Conservation (phyloP, 1,284 basidiomycete genomes). For the Moesziomyces sp. region DNA sequence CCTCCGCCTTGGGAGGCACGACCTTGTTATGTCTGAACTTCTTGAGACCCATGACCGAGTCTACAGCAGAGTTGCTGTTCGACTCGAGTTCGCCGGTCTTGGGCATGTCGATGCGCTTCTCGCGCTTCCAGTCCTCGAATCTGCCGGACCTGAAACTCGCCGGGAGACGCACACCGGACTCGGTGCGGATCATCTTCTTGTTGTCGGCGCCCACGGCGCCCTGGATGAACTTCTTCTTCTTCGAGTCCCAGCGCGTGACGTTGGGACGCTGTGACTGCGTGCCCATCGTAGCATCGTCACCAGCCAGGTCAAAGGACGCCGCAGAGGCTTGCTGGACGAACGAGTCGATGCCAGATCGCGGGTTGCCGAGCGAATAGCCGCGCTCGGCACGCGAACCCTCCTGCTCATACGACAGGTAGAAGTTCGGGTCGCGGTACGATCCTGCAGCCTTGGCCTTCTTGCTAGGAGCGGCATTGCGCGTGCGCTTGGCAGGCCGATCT, state of each 20-base stretch:
- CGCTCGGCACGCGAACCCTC: conserved; percentile 85
- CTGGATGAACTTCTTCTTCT: conserved; percentile 93
- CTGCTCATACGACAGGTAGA: conserved; percentile 91
- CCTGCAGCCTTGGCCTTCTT: conserved; percentile 34
- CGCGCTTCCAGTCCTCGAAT: conserved; percentile 93
- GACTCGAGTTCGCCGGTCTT: conserved; percentile 81
- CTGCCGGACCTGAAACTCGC: conserved; percentile 91
- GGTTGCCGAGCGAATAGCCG: conserved; percentile 70
- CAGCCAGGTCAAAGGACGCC: conserved; percentile 83
- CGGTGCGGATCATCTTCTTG: conserved; percentile 91
- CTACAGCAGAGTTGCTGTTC: conserved; percentile 14
- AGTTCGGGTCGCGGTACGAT: conserved; percentile 81
- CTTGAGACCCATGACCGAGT: conserved; percentile 36
- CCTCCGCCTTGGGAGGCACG: conserved; percentile 47
- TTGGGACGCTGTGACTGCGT: conserved; percentile 68
- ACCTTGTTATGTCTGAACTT: conserved; percentile 54
- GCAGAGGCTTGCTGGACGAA: conserved; percentile 86
- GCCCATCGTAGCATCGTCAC: conserved; percentile 73
- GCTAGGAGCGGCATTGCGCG: conserved; percentile 4
- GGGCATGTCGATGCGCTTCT: conserved; percentile 78
- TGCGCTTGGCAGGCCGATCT: conserved; percentile 52
- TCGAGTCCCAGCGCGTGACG: conserved; percentile 87
- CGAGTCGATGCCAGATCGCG: conserved; percentile 74
- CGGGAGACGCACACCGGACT: conserved; percentile 91
- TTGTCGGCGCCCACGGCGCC: conserved; percentile 89